Evolutionary conservation across 192 early-diverging fungal species (phyloP).

Genomic region (Backusella liffmaniae): DNA sequence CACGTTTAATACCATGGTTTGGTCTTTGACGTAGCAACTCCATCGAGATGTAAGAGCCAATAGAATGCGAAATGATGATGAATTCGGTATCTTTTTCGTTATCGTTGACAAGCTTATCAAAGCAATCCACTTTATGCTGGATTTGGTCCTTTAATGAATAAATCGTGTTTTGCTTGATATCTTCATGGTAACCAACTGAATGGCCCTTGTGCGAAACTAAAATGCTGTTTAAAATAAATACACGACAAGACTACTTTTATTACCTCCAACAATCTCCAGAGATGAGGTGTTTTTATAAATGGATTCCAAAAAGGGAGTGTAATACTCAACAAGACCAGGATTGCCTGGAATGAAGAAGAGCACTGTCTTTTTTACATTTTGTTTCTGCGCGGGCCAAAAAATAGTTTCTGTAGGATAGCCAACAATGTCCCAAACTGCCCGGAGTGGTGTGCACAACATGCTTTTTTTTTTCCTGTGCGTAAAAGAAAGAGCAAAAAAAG

Average conservation of each 20-base stretch:
- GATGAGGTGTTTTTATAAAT: constrained; percentile 47
- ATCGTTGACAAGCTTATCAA: constrained; percentile 52
- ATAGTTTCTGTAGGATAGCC: constrained; percentile 40
- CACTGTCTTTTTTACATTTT: constrained; percentile 35
- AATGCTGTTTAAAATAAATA: neutral
- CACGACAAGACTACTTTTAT: neutral
- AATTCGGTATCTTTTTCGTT: constrained; percentile 48
- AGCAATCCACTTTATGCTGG: constrained; percentile 61
- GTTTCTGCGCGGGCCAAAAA: constrained; percentile 33
- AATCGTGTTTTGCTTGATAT: constrained; percentile 11
- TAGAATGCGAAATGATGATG: constrained; percentile 64
- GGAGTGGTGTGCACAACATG: constrained; percentile 26
- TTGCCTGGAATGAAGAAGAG: constrained; percentile 68
- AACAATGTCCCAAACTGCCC: constrained; percentile 28
- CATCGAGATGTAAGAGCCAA: constrained; percentile 61
- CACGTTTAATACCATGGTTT: constrained; percentile 56
- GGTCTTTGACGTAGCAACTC: constrained; percentile 60
- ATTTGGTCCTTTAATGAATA: constrained; percentile 63
- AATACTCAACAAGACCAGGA: constrained; percentile 82
- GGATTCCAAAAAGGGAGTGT: constrained; percentile 65
- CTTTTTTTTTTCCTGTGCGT: neutral
- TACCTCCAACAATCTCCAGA: constrained; percentile 67
- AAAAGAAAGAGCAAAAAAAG: constrained; percentile 5
- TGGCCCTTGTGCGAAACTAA: constrained; percentile 63
- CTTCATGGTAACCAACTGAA: constrained; percentile 42